Conservation (phyloP, 331 rosid species). For the Stylosanthes scabra region DNA sequence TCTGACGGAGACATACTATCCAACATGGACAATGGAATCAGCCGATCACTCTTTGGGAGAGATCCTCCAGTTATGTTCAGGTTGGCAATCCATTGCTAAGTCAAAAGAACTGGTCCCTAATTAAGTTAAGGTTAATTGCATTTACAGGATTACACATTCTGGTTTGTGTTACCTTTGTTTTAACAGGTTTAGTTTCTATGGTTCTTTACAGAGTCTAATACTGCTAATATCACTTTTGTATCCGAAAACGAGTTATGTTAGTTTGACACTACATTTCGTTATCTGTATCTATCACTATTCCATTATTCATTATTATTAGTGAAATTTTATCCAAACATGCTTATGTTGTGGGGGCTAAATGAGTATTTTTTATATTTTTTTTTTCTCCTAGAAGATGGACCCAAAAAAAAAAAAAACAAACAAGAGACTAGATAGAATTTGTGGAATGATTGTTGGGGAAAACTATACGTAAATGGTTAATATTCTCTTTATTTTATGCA, state of each 20-base stretch:
- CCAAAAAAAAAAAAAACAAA: too few species aligned
- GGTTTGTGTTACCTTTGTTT: neutral
- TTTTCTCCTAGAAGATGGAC: neutral
- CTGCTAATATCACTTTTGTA: conserved; percentile 12
- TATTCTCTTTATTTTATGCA: neutral
- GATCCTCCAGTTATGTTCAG: conserved; percentile 61
- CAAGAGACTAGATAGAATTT: neutral
- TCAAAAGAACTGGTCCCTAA: conserved; percentile 43
- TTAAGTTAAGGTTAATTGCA: conserved; percentile 37
- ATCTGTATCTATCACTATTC: neutral
- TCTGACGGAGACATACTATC: conserved; percentile 65
- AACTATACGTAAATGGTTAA: neutral
- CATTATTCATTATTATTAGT: conserved; percentile 8
- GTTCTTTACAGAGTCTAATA: neutral
- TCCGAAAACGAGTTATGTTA: too few species aligned
- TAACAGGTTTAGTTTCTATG: neutral
- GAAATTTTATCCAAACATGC: neutral
- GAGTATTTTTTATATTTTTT: conserved; percentile 26
- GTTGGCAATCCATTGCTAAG: conserved; percentile 70
- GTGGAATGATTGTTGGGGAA: conserved; percentile 10
- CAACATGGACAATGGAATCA: conserved; percentile 69
- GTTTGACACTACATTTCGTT: neutral
- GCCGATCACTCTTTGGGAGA: conserved; percentile 61
- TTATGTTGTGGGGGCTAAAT: too few species aligned
- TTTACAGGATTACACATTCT: conserved; percentile 22